Conservation (phyloP, 257 asterid genomes). For the Capsicum rhomboideum region DNA sequence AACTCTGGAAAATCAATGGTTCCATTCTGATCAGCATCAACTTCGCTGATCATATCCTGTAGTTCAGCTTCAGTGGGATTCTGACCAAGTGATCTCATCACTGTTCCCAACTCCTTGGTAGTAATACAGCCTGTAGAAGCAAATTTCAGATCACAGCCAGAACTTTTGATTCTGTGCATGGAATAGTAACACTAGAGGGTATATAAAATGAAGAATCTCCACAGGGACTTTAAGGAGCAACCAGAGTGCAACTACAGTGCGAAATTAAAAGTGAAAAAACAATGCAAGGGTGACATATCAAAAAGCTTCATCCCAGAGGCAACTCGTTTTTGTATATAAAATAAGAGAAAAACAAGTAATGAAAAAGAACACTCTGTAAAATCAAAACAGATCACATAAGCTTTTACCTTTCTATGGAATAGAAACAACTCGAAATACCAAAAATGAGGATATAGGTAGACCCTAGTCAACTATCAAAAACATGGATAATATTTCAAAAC, state of each 20-base stretch:
- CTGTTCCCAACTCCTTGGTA: conserved; percentile 62
- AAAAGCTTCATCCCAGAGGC: not conserved
- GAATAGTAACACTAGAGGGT: not conserved
- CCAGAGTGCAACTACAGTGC: not conserved
- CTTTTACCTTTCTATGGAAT: not conserved
- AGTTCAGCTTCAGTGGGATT: conserved; percentile 63
- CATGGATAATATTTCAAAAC: not conserved
- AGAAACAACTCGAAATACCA: not conserved
- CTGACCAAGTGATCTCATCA: conserved; percentile 68
- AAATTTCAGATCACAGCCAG: not conserved
- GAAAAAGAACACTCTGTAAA: not conserved
- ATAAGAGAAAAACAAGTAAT: not conserved
- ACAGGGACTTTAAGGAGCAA: not conserved
- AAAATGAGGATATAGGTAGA: not conserved
- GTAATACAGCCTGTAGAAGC: conserved; percentile 45
- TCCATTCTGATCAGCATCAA: conserved; percentile 63
- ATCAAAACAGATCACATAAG: not conserved
- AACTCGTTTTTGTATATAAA: not conserved
- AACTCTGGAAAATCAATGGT: conserved; percentile 62
- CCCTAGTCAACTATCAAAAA: not conserved
- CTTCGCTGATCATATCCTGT: conserved; percentile 57
- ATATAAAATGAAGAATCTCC: not conserved
- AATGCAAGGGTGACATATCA: not conserved
- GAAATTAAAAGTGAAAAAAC: not conserved
- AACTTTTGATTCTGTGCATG: not conserved